Base-by-base conservation (phyloP, 192 early-diverging fungal species). In the Coemansia guatemalensis region DNA sequence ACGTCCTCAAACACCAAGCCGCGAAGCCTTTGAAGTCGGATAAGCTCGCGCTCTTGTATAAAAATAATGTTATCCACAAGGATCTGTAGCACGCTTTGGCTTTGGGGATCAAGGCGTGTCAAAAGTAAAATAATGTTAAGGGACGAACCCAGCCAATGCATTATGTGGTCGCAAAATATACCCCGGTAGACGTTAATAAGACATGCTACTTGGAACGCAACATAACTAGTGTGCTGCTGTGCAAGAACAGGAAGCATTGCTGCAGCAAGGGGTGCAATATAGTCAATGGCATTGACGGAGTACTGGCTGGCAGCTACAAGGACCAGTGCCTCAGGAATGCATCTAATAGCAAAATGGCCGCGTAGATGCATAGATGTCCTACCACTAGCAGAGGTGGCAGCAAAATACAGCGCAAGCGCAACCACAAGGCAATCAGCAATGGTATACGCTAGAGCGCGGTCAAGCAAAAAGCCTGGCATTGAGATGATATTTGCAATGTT, bases 1-100 rank as follows among this genome's bases (percentile, higher is more conserved):
- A 73, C 14, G 18, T 78, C 75, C 1, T 58, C 65, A 5, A 78
- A 20, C 3, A 30, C 54, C 17, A 78, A 35, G 12, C 62, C 59
- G 60, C 75, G 70, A 11, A 65, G 0, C n/a, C 33, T 54, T 26
- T 54, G 39, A n/a, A 78, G 25, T 0, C 27, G 25, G 5, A 78
- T 58, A 44, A 78, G 75, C 50, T 60, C 57, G 8, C 58, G 59
- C 33, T 64, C 70, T 18, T 69, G 61, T 7, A 9, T 47, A 33
- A 51, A 67, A 2, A 67, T 24, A 18, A 67, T 8, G 56, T 59
- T 67, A 18, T 26, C 8, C 41, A n/a, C 25, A 1, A 67, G 24
- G 12, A 51, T 20, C 25, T 29, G 33, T 22, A 73, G 22, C 8
- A 50, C 44, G 24, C 33, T 33, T n/a, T 56, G 60, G 56, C 61